Evolutionary conservation across 2,329 filamentous ascomycete species (phyloP), one percentile per base, ranked within the genome.

Genomic region (Aspergillus fructus): DNA sequence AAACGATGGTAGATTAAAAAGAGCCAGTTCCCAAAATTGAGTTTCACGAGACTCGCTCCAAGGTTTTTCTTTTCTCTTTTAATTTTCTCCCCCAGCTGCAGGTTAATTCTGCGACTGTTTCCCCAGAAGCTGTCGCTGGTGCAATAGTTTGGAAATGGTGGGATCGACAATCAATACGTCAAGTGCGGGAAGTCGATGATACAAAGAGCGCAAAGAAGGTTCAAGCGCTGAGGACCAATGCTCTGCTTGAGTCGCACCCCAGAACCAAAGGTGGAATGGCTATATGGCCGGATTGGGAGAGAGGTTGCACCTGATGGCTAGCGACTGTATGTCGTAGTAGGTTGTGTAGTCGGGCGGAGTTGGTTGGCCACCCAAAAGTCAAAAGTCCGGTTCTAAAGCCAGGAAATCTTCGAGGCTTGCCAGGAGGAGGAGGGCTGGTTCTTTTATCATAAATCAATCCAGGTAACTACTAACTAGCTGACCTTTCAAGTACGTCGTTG

Each of bases 121-220:
- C 43, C 11, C 3, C 5, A 46, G 43, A 27, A 12, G 43, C 41
- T 13, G 24, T 33, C 23, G 23, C 45, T 54, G 59, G 56, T 48
- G 60, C 53, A 60, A 60, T 60, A 49, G 27, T 53, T 53, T 24
- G 42, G 51, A 55, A 47, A 46, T 52, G 40, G 21, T 51, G 37
- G 50, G 53, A 46, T 43, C 24, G 45, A 45, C 39, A 50, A 43
- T 42, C 54, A 55, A 58, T 58, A 60, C 48, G 58, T 59, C 53
- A 59, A 58, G 53, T 37, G 27, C 41, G 45, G 49, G 4, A 39
- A 58, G 55, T 58, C 54, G 52, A 64, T 64, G 56, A 59, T 64
- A 59, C 55, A 59, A 62, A 50, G 55, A 60, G 49, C 12, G 34
- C 33, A 37, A 21, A 48, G 33, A 39, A 39, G 34, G 13, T 50